These are phyloP conservation scores for Citrus australasica DNA, from an alignment of 345 rosid species.

Conservation along the genomic window DNA sequence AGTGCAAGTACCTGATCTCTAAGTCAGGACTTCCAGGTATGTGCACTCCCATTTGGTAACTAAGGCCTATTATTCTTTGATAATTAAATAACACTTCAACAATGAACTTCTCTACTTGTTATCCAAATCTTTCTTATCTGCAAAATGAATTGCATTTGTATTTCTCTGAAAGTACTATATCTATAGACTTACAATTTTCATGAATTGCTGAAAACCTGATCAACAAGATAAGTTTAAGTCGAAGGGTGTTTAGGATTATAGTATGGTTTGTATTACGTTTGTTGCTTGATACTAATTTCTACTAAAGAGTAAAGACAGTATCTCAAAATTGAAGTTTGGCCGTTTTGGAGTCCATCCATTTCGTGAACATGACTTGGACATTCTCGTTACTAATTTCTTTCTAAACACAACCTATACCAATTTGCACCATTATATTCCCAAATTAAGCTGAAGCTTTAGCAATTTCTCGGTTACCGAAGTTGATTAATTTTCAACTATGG, in stretches of 20 bases:
- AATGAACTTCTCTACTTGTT: not conserved
- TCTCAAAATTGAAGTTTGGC: too few species aligned
- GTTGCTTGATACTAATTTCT: not conserved
- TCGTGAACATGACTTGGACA: too few species aligned
- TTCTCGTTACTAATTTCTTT: too few species aligned
- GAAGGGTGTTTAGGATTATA: not conserved
- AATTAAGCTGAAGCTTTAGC: too few species aligned
- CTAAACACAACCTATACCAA: too few species aligned
- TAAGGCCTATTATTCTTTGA: not conserved
- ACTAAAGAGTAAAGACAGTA: too few species aligned
- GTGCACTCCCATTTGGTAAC: not conserved
- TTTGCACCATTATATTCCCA: too few species aligned
- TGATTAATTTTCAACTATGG: too few species aligned
- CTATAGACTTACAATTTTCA: not conserved
- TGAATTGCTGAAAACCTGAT: not conserved
- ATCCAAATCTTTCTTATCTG: not conserved
- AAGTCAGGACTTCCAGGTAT: not conserved
- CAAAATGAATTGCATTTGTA: not conserved
- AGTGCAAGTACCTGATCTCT: constrained; percentile 28
- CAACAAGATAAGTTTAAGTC: not conserved
- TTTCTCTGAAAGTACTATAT: not conserved
- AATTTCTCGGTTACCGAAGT: too few species aligned
- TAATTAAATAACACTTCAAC: not conserved
- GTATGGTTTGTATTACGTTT: not conserved
- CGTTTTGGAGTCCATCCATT: too few species aligned